Percentiles rank a stretch among this genome's conserved stretches.
These are phyloP conservation scores for Metschnikowia shivogae DNA, from an alignment of 805 yeast species.

Conservation along the genomic window DNA sequence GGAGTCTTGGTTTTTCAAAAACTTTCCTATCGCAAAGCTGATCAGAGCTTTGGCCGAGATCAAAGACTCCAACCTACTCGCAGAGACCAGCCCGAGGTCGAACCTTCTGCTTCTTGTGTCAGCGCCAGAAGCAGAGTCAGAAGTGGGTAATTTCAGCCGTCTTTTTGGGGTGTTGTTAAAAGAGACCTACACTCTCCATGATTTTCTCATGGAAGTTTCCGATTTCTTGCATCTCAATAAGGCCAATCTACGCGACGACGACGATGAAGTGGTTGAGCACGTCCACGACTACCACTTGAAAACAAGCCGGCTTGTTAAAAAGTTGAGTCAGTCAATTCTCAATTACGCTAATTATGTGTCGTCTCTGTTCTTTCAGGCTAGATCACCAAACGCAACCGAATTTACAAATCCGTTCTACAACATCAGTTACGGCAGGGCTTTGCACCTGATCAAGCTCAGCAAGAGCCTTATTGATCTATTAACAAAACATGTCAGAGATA, in stretches of 20 bases:
- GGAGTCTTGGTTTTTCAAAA: constrained; percentile 1
- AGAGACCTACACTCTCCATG: constrained; percentile 35
- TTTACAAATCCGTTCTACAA: constrained; percentile 31
- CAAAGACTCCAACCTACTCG: not conserved
- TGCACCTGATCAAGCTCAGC: constrained; percentile 32
- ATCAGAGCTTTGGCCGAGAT: constrained; percentile 5
- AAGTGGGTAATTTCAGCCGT: constrained; percentile 4
- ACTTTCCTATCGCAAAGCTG: constrained; percentile 6
- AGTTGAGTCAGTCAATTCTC: constrained; percentile 25
- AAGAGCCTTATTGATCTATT: constrained; percentile 34
- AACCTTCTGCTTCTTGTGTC: not conserved
- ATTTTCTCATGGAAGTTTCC: constrained; percentile 35
- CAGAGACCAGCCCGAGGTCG: not conserved
- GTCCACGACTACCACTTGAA: constrained; percentile 37
- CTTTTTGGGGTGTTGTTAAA: constrained; percentile 20
- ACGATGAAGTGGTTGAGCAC: constrained; percentile 25
- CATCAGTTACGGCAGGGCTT: constrained; percentile 30
- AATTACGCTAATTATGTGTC: constrained; percentile 29
- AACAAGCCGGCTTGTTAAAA: constrained; percentile 36
- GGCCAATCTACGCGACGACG: constrained; percentile 7
- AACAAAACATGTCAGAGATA: constrained; percentile 18
- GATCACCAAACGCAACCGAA: constrained; percentile 8
- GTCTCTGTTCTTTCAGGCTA: constrained; percentile 15
- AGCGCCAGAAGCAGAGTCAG: not conserved
- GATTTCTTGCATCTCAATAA: constrained; percentile 5